A percentile compares a stretch with the other conserved stretches of the same genome.
Conservation (phyloP, 2,329 filamentous ascomycete genomes). For the Chrysosporium keratinophilum region DNA sequence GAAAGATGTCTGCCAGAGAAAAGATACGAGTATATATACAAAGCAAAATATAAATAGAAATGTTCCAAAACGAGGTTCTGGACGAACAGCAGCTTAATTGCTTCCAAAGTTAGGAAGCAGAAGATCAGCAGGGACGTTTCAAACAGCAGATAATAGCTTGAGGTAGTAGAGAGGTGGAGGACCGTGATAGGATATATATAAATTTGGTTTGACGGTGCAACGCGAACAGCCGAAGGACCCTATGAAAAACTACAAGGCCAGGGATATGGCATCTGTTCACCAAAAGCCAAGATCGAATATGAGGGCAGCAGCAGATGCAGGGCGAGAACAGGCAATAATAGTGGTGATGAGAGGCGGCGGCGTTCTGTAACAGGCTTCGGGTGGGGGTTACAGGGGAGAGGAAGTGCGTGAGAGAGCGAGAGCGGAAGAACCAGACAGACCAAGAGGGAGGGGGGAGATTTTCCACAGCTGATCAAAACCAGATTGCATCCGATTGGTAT, state of each 20-base stretch:
- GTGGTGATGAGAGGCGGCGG: not conserved
- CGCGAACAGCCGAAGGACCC: slow-evolving; percentile 7
- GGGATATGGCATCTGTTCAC: slow-evolving; percentile 6
- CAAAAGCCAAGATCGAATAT: slow-evolving; percentile 7
- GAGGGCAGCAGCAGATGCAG: not conserved
- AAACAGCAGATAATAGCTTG: not conserved
- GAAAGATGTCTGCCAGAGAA: not conserved
- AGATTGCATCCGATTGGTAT: slow-evolving; percentile 9
- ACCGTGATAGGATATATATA: slow-evolving; percentile 13
- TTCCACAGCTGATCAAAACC: not conserved
- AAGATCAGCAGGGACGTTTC: not conserved
- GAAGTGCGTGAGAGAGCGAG: not conserved
- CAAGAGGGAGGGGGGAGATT: not conserved
- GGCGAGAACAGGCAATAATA: not conserved
- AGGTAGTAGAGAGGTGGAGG: not conserved
- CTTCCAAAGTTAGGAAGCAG: not conserved
- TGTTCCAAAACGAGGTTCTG: not conserved
- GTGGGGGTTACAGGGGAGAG: slow-evolving; percentile 8
- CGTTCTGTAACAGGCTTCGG: slow-evolving; percentile 6
- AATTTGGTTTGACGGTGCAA: slow-evolving; percentile 10
- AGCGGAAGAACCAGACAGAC: not conserved
- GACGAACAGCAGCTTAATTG: not conserved
- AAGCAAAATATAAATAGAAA: slow-evolving; percentile 8
- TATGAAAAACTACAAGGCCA: slow-evolving; percentile 8
- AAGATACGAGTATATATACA: slow-evolving; percentile 6